A percentile compares a stretch with the other conserved stretches of the same genome.
Evolutionary conservation across 1,284 basidiomycete species (phyloP).

Genomic region (Cystobasidium slooffiae): DNA sequence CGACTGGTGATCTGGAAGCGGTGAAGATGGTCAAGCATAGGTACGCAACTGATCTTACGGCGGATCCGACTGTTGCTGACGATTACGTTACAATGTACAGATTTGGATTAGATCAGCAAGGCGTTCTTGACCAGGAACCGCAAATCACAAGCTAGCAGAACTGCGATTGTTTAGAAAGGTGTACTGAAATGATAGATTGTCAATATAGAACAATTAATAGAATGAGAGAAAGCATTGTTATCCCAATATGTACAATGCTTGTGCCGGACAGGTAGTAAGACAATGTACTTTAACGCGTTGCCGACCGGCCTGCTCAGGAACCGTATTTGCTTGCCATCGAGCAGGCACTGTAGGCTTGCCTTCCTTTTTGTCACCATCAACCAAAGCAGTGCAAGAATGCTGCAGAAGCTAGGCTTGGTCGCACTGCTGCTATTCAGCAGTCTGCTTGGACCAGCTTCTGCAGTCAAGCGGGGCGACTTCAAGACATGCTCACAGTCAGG

Average conservation of each 20-base stretch:
- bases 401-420: conserved; percentile 1
- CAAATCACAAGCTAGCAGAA: conserved; percentile 19
- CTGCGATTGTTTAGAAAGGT: no score
- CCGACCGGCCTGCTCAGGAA: no score
- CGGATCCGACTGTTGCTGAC: neutral
- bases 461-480: conserved; percentile 71
- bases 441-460: conserved; percentile 23
- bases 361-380: neutral
- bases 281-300: no score
- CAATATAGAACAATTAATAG: no score
- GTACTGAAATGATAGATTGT: no score
- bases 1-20: conserved; percentile 55
- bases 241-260: no score
- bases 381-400: neutral
- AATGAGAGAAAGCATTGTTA: no score
- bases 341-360: neutral
- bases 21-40: conserved; percentile 55
- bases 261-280: no score
- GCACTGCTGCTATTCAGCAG: conserved; percentile 33
- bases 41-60: conserved; percentile 39
- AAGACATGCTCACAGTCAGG: conserved; percentile 87
- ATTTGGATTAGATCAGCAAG: conserved; percentile 43
- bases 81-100: neutral
- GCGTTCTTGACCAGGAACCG: conserved; percentile 26
- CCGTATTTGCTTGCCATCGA: neutral